phyloP scores from a whole-genome alignment of 441 rosid species.

The Pelargonium fulgidum region DNA sequence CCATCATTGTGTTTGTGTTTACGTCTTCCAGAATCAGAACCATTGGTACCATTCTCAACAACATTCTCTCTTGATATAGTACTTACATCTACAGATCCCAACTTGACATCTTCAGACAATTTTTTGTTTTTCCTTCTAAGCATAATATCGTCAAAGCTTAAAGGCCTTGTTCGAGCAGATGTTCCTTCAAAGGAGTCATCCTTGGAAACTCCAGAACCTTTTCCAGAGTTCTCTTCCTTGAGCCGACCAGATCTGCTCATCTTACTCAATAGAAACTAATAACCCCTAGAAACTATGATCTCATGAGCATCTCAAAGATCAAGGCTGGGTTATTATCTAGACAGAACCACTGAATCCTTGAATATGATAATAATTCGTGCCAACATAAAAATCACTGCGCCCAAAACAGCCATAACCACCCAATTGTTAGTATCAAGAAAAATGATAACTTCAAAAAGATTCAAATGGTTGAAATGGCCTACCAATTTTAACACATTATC shows the following conservation, averaged over 20 bases:
- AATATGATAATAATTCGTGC: background rate
- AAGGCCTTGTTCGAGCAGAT: constrained; percentile 89
- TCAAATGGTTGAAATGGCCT: background rate
- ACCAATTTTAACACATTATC: background rate
- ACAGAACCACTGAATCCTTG: background rate
- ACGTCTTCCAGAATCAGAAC: constrained; percentile 27
- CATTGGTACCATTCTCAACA: constrained; percentile 31
- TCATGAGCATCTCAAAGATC: background rate
- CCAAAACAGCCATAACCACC: background rate
- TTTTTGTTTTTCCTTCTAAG: constrained; percentile 51
- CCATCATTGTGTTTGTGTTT: constrained; percentile 23
- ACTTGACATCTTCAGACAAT: constrained; percentile 34
- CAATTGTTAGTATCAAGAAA: constrained; percentile 9
- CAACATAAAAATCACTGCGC: constrained; percentile 4
- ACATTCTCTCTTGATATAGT: constrained; percentile 19
- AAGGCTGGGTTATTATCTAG: background rate
- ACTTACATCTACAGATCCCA: constrained; percentile 24
- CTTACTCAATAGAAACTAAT: constrained; percentile 16
- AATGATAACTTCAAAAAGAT: background rate
- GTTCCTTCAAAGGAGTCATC: constrained; percentile 39
- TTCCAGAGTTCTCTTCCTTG: constrained; percentile 36
- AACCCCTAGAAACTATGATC: background rate
- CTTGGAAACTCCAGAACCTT: constrained; percentile 21
- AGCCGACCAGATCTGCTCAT: constrained; percentile 50
- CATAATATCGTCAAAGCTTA: constrained; percentile 76